A percentile compares a stretch with the other conserved stretches of the same genome.
phyloP scores from a whole-genome alignment of 2,329 filamentous ascomycete genomes.

The Cladosporium phlei region DNA sequence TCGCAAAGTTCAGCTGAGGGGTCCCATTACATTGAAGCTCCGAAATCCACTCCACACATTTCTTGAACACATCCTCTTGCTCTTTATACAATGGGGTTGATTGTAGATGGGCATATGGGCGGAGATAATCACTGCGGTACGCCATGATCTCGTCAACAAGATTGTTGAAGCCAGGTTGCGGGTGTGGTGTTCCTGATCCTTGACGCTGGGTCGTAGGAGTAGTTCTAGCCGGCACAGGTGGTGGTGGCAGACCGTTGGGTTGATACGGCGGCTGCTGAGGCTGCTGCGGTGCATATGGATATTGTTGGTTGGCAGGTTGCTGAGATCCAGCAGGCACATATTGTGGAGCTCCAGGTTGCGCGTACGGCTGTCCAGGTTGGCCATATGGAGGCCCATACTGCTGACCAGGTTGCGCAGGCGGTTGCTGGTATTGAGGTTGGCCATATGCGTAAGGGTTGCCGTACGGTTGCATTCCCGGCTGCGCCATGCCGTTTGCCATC shows the following conservation, averaged over 20 bases:
- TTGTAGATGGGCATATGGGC: constrained; percentile 10
- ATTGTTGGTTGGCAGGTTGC: constrained; percentile 3
- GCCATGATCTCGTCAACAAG: constrained; percentile 24
- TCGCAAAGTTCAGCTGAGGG: constrained; percentile 4
- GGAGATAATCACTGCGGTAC: constrained; percentile 20
- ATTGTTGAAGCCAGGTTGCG: constrained; percentile 19
- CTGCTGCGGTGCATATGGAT: constrained; percentile 13
- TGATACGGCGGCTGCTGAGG: constrained; percentile 11
- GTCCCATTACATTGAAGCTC: constrained; percentile 13
- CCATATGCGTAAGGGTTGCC: constrained; percentile 14
- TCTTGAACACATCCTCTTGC: constrained; percentile 19
- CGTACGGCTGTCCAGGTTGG: constrained; percentile 12
- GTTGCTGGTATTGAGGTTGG: constrained; percentile 14
- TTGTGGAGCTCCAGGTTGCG: constrained; percentile 4
- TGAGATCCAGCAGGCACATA: constrained; percentile 5
- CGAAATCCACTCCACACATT: constrained; percentile 15
- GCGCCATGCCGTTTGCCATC: constrained; percentile 21
- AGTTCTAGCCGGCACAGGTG: constrained; percentile 1
- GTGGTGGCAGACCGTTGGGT: constrained; percentile 1
- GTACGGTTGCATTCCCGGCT: constrained; percentile 17
- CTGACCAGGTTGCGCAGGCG: constrained; percentile 13
- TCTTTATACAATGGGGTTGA: constrained; percentile 13
- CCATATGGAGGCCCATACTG: constrained; percentile 16
- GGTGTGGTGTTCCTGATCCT: constrained; percentile 13
- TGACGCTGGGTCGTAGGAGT: constrained; percentile 2